phyloP scores from a whole-genome alignment of 805 yeast species.

The Geotrichum ghanense region DNA sequence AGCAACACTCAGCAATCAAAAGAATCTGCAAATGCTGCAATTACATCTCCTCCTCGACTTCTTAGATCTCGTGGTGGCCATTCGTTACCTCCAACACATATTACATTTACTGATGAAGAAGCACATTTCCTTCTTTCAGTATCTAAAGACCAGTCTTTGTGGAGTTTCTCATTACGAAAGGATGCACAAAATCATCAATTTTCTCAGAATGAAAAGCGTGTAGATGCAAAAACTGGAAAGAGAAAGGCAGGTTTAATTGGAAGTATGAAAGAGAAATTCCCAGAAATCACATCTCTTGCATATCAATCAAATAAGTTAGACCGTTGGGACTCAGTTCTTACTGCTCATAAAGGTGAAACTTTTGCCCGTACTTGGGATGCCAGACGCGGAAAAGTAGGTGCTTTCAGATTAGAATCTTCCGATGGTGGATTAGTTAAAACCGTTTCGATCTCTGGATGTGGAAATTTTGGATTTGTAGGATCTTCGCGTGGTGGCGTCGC shows the following conservation, averaged over 20 bases:
- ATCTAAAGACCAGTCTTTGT: conserved; percentile 73
- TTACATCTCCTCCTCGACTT: conserved; percentile 81
- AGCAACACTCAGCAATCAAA: conserved; percentile 24
- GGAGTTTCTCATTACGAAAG: conserved; percentile 88
- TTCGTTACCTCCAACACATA: conserved; percentile 71
- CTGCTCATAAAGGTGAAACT: conserved; percentile 74
- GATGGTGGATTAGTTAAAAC: conserved; percentile 69
- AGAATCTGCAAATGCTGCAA: conserved; percentile 27
- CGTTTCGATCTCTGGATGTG: conserved; percentile 81
- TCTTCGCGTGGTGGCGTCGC: conserved; percentile 78
- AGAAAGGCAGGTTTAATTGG: conserved; percentile 6
- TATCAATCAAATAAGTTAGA: conserved; percentile 66
- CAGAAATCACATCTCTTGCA: conserved; percentile 62
- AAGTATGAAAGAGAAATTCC: conserved; percentile 53
- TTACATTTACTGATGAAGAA: conserved; percentile 65
- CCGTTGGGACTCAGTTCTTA: conserved; percentile 88
- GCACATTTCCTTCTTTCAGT: conserved; percentile 82
- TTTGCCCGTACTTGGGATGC: conserved; percentile 91
- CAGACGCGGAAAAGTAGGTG: conserved; percentile 67
- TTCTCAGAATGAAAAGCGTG: conserved; percentile 51
- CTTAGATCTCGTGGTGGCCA: conserved; percentile 97
- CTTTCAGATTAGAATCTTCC: conserved; percentile 55
- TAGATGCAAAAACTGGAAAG: conserved; percentile 9
- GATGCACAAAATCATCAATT: conserved; percentile 94
- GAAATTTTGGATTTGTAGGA: conserved; percentile 89